Evolutionary conservation across 176 grass and related monocot genomes (phyloP).

Genomic region (Oryza nivara): DNA sequence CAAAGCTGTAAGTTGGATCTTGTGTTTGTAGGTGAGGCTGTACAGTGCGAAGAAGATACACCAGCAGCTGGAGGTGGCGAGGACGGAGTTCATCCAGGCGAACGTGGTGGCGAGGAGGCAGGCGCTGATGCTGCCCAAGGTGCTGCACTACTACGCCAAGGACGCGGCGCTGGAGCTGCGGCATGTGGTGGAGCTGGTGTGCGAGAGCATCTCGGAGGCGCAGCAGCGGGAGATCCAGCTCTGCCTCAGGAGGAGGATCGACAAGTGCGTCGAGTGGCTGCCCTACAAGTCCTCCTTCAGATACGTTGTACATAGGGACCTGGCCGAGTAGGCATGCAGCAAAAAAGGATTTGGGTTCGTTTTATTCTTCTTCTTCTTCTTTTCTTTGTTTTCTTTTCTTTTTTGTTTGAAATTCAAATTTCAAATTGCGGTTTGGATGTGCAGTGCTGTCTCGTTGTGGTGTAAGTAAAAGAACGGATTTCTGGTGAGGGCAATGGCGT

Average conservation of each 20-base stretch:
- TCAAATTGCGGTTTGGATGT: neutral
- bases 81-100: slow-evolving; percentile 74
- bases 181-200: slow-evolving; percentile 80
- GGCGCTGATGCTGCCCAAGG: slow-evolving; percentile 82
- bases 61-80: slow-evolving; percentile 67
- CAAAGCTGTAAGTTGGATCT: neutral
- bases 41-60: slow-evolving; percentile 75
- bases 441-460: neutral
- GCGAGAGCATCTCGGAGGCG: slow-evolving; percentile 58
- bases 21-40: slow-evolving; percentile 60
- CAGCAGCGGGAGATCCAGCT: slow-evolving; percentile 52
- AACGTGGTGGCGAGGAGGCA: slow-evolving; percentile 60
- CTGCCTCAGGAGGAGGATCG: slow-evolving; percentile 52
- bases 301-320: slow-evolving; percentile 89
- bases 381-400: neutral
- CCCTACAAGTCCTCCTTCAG: slow-evolving; percentile 89
- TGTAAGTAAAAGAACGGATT: slow-evolving; percentile 27
- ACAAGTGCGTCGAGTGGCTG: slow-evolving; percentile 83
- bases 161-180: slow-evolving; percentile 69
- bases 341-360: neutral
- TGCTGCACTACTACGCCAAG: slow-evolving; percentile 82
- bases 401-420: neutral
- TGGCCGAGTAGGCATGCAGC: slow-evolving; percentile 47
- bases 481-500: slow-evolving; percentile 19
- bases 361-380: neutral